Evolutionary conservation across 2,329 filamentous ascomycete genomes (phyloP).

Genomic region (Penicillium sp.): DNA sequence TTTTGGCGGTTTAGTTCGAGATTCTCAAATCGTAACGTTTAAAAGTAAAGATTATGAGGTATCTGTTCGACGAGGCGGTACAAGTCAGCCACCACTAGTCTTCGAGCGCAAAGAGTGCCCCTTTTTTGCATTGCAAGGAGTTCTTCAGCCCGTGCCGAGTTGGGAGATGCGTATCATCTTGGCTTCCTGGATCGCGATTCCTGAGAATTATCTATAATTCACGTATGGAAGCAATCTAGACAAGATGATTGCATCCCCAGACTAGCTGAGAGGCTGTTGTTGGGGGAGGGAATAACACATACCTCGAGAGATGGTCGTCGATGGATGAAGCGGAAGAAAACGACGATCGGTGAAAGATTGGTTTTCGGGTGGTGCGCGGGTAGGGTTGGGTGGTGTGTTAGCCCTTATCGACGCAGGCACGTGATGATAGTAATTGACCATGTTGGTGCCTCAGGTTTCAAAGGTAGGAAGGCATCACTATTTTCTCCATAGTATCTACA

Average conservation of each 20-base stretch:
- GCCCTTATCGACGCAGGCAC: background rate
- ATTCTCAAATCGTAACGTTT: slow-evolving; percentile 51
- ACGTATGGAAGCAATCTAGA: slow-evolving; percentile 16
- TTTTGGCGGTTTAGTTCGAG: slow-evolving; percentile 67
- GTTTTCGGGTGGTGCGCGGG: slow-evolving; percentile 32
- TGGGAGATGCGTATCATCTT: slow-evolving; percentile 46
- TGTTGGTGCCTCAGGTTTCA: background rate
- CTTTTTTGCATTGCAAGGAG: slow-evolving; percentile 51
- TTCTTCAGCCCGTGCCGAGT: slow-evolving; percentile 64
- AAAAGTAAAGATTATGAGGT: slow-evolving; percentile 35
- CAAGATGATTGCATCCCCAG: slow-evolving; percentile 45
- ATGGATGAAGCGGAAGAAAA: slow-evolving; percentile 28
- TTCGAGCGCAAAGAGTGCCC: slow-evolving; percentile 68
- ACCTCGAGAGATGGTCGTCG: slow-evolving; percentile 40
- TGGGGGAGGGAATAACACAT: slow-evolving; percentile 34
- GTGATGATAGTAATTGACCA: background rate
- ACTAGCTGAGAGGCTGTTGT: slow-evolving; percentile 43
- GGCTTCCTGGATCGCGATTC: slow-evolving; percentile 12
- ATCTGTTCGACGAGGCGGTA: slow-evolving; percentile 27
- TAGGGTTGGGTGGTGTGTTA: slow-evolving; percentile 25
- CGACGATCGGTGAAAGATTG: slow-evolving; percentile 19
- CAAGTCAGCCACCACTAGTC: slow-evolving; percentile 64
- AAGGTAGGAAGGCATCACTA: background rate
- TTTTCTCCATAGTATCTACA: background rate
- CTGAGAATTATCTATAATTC: slow-evolving; percentile 12